Percentiles rank a stretch among this genome's conserved stretches.
These are phyloP conservation scores for Jaltomata sinuosa DNA, from an alignment of 257 asterid species.

Conservation along the genomic window DNA sequence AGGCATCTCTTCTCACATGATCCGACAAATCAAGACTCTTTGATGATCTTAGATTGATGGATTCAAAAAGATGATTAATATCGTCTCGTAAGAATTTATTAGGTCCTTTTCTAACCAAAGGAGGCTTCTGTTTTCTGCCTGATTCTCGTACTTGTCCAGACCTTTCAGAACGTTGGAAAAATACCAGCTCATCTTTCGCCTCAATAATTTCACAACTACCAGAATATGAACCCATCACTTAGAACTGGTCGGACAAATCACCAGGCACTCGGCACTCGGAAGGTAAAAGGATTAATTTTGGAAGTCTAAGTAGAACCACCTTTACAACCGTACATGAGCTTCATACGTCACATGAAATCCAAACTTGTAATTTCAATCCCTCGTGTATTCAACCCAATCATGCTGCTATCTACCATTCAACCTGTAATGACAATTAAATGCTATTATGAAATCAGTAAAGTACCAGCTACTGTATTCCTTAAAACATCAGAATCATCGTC, in stretches of 20 bases:
- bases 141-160: constrained; percentile 10
- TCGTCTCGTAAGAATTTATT: constrained; percentile 22
- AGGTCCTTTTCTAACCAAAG: constrained; percentile 24
- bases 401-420: background rate
- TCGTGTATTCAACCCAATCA: background rate
- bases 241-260: background rate
- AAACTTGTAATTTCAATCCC: background rate
- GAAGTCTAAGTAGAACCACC: background rate
- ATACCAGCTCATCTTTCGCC: constrained; percentile 35
- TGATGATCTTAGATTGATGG: constrained; percentile 29
- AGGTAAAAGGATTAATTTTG: background rate
- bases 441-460: background rate
- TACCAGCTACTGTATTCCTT: background rate
- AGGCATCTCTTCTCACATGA: constrained; percentile 22
- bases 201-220: constrained; percentile 65
- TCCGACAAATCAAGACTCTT: constrained; percentile 43
- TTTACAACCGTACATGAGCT: background rate
- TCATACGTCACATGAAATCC: background rate
- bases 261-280: constrained; percentile 3
- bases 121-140: constrained; percentile 29
- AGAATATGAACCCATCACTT: constrained; percentile 52
- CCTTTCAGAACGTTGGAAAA: constrained; percentile 11
- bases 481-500: background rate
- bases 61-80: constrained; percentile 43
- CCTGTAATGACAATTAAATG: background rate